phyloP scores from a whole-genome alignment of 495 filamentous ascomycete species.

The Talaromyces thailandensis region DNA sequence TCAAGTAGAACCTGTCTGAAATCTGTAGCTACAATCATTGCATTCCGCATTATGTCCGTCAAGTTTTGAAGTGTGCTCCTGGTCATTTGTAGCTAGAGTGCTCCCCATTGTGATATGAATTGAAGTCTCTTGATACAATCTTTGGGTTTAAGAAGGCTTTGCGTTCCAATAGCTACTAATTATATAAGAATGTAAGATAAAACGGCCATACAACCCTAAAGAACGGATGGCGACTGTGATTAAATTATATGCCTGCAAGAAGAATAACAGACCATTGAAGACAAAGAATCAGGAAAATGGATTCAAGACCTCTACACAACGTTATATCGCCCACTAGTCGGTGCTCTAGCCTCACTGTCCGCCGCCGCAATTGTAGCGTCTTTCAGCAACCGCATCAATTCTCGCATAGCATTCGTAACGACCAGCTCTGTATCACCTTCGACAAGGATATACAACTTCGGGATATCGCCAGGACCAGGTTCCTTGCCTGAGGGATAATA shows the following conservation, averaged over 20 bases:
- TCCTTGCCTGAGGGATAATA: conserved; percentile 80
- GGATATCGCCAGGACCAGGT: conserved; percentile 59
- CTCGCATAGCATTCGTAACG: conserved; percentile 84
- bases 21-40: not conserved
- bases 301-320: conserved; percentile 61
- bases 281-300: too few relatives aligned
- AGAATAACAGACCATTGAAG: not conserved
- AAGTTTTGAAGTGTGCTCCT: too few relatives aligned
- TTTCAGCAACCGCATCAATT: conserved; percentile 77
- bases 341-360: conserved; percentile 72
- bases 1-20: not conserved
- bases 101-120: not conserved
- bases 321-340: conserved; percentile 79
- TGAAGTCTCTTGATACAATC: not conserved
- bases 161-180: not conserved
- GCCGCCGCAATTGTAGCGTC: conserved; percentile 90
- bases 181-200: not conserved
- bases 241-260: not conserved
- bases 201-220: not conserved
- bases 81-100: too few relatives aligned
- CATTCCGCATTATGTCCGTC: too few relatives aligned
- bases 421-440: conserved; percentile 94
- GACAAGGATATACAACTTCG: conserved; percentile 94
- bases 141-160: not conserved
- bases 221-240: not conserved